Base-by-base conservation (phyloP, 768 basidiomycete species). In the Amanita polypyramis region DNA sequence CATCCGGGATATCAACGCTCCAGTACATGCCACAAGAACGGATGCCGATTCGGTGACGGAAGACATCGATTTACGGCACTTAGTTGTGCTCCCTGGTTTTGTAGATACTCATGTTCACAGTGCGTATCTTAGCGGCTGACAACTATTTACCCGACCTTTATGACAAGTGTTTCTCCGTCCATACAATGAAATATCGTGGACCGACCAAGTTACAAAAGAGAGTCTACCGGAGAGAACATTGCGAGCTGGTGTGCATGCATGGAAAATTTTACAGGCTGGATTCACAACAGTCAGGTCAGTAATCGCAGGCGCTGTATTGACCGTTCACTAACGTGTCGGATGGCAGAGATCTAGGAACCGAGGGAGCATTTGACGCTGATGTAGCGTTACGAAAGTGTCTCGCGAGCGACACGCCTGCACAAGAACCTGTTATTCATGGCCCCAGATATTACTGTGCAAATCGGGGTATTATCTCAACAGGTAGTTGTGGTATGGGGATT, bases 401-500 rank as follows among this genome's bases (percentile, higher is more conserved):
- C 14, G 52, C 55, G 11, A 21, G 45, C 33, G 42, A 40, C 12
- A 5, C 38, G 29, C 54, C 56, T 29, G 62, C 58, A 17, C 51
- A 35, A 15, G 59, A 64, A n/a, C 60, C 74, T 0, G 55, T 82
- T 39, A 74, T 77, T 14, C 70, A 74, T n/a, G 78, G 79, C 0
- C 81, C n/a, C n/a, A n/a, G n/a, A n/a, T 80, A 81, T 58, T 82
- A 80, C 56, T 75, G 72, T 49, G 72, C 75, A 1, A 78, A 72
- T 48, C 58, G 75, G 9, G 80, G 77, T 4, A 79, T 84, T 50
- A 76, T 78, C 8, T 61, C 73, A 7, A 78, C 78, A 0, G 80
- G 81, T 2, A 72, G 70, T 50, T 82, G 83, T 55, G 78, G 80
- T 43, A 43, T 27, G 42, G 5, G 12, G 20, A 29, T n/a, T 27